Evolutionary conservation across 2,329 filamentous ascomycete species (phyloP).

Genomic region (Cladosporium sp.): DNA sequence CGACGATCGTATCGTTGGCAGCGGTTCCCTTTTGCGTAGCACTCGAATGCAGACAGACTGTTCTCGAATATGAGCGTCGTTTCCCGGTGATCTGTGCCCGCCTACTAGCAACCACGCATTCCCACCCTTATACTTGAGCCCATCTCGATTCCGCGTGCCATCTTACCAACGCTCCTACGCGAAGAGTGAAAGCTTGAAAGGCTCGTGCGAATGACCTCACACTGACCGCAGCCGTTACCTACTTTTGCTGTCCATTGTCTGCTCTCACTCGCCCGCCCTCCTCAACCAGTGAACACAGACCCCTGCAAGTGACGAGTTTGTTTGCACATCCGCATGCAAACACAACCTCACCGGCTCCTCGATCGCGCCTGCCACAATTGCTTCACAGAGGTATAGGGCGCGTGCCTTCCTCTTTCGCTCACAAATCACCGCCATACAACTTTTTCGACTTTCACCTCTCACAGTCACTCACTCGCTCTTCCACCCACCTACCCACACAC

Average conservation of each 20-base stretch:
- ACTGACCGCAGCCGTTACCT: constrained; percentile 12
- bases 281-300: not conserved
- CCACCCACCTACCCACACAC: no score
- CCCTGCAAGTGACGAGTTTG: constrained; percentile 14
- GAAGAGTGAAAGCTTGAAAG: not conserved
- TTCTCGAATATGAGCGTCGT: constrained; percentile 8
- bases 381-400: not conserved
- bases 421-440: not conserved
- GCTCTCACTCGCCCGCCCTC: not conserved
- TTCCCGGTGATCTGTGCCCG: not conserved
- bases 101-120: not conserved
- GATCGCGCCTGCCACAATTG: no score
- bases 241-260: constrained; percentile 5
- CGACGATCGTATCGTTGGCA: not conserved
- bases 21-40: no score
- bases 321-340: constrained; percentile 12
- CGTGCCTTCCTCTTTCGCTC: not conserved
- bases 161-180: not conserved
- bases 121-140: not conserved
- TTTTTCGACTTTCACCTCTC: no score
- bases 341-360: not conserved
- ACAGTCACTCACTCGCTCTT: no score
- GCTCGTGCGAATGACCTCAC: constrained; percentile 9
- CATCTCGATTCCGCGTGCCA: constrained; percentile 5
- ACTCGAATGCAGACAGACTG: not conserved